Evolutionary conservation across 2,329 filamentous ascomycete genomes (phyloP).

Genomic region (Ambrosiella beaveri): DNA sequence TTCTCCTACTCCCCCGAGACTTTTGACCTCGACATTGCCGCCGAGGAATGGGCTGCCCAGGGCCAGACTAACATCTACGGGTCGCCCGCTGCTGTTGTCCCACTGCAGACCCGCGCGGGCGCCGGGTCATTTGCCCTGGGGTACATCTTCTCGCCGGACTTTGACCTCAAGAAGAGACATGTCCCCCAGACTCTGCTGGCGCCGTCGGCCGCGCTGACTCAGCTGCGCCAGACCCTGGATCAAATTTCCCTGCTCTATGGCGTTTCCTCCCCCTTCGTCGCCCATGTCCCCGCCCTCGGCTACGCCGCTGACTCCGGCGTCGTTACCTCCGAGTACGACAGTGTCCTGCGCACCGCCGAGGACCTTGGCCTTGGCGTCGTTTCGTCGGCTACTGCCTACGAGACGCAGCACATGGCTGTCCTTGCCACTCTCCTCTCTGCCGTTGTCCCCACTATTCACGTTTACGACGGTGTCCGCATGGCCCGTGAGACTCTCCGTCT

Average conservation of each 20-base stretch:
- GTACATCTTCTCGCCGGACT: conserved; percentile 96
- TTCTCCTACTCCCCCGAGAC: conserved; percentile 92
- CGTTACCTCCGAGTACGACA: conserved; percentile 64
- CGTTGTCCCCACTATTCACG: conserved; percentile 66
- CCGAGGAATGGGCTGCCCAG: conserved; percentile 55
- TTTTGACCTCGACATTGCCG: conserved; percentile 75
- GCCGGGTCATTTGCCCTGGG: conserved; percentile 84
- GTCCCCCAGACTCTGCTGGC: conserved; percentile 84
- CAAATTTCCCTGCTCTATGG: conserved; percentile 84
- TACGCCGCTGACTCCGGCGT: conserved; percentile 55
- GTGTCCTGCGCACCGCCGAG: conserved; percentile 64
- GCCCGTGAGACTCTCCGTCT: conserved; percentile 68
- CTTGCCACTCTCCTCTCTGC: conserved; percentile 67
- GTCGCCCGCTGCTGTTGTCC: conserved; percentile 57
- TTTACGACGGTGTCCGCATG: conserved; percentile 73
- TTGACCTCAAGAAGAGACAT: conserved; percentile 77
- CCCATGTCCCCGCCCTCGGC: conserved; percentile 81
- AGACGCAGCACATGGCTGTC: conserved; percentile 90
- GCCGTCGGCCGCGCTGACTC: conserved; percentile 63
- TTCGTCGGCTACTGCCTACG: conserved; percentile 69
- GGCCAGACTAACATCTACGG: conserved; percentile 67
- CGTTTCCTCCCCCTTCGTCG: conserved; percentile 81
- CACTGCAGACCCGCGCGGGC: conserved; percentile 73
- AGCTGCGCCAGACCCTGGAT: conserved; percentile 69
- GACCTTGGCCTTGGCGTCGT: conserved; percentile 80